Percentiles rank a stretch among this genome's conserved stretches.
phyloP scores from a whole-genome alignment of 1,284 basidiomycete genomes.

The Tylopilus sp. region DNA sequence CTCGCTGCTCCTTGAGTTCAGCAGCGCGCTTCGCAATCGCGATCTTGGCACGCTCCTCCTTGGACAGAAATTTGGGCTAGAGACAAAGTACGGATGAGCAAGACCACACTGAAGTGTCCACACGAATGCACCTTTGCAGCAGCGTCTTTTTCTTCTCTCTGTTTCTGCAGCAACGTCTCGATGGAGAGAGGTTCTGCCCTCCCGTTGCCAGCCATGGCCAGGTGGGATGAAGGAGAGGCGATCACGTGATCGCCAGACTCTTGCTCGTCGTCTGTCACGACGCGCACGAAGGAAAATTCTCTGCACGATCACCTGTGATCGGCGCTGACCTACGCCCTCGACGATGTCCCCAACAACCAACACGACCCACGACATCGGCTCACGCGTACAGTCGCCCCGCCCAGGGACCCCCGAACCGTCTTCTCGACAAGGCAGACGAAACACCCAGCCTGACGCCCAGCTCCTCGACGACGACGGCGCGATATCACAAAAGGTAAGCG shows the following conservation, averaged over 20 bases:
- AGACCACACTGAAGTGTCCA: neutral
- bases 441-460: conserved; percentile 37
- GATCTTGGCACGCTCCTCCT: conserved; percentile 82
- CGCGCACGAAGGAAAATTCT: conserved; percentile 16
- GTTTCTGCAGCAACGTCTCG: conserved; percentile 80
- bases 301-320: conserved; percentile 22
- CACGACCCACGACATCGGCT: conserved; percentile 23
- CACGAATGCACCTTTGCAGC: conserved; percentile 67
- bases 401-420: conserved; percentile 61
- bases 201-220: conserved; percentile 33
- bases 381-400: conserved; percentile 46
- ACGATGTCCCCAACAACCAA: conserved; percentile 12
- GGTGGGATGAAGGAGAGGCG: too few relatives aligned
- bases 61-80: conserved; percentile 86
- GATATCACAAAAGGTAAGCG: conserved; percentile 56
- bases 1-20: conserved; percentile 69
- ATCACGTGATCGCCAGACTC: conserved; percentile 23
- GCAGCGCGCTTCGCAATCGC: conserved; percentile 83
- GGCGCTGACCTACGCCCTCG: conserved; percentile 15
- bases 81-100: conserved; percentile 8
- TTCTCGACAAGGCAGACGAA: conserved; percentile 55
- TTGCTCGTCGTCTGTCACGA: conserved; percentile 24
- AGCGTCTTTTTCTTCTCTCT: conserved; percentile 83
- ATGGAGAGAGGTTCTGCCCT: conserved; percentile 71
- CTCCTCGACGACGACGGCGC: conserved; percentile 64